Percentiles rank a stretch among this genome's conserved stretches.
Conservation (phyloP, 75 land plant species). For the Cryptomeria japonica region DNA sequence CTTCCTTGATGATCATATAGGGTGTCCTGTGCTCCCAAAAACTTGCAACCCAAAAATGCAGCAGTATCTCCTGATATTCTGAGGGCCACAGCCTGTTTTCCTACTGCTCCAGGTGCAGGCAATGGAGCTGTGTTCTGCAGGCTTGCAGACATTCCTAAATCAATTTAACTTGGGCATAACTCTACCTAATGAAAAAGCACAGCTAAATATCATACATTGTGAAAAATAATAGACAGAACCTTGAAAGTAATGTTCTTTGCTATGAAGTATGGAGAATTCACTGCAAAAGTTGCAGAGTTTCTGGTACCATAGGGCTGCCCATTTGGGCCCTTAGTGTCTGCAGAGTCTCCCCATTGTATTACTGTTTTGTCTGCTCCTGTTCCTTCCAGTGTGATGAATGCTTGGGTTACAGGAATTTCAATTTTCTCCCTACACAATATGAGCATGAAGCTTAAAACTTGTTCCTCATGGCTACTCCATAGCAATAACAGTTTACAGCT, state of each 20-base stretch:
- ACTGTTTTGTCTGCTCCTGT: conserved; percentile 70
- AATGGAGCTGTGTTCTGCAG: conserved; percentile 70
- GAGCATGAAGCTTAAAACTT: not conserved
- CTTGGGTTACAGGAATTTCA: conserved; percentile 50
- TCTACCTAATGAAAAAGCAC: not conserved
- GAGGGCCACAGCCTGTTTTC: conserved; percentile 77
- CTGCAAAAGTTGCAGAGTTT: conserved; percentile 84
- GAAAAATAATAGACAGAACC: conserved; percentile 25
- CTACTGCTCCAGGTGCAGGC: conserved; percentile 63
- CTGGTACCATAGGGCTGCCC: conserved; percentile 73
- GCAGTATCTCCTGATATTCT: conserved; percentile 80
- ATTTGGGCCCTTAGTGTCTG: conserved; percentile 51
- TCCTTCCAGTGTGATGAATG: conserved; percentile 81
- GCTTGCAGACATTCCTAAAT: not conserved
- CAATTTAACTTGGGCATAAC: not conserved
- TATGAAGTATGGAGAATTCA: conserved; percentile 77
- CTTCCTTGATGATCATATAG: conserved; percentile 75
- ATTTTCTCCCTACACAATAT: conserved; percentile 75
- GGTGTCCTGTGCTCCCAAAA: conserved; percentile 82
- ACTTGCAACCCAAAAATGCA: conserved; percentile 57
- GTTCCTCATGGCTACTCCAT: not conserved
- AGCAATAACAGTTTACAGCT: not conserved
- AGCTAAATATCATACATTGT: not conserved
- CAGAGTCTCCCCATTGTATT: conserved; percentile 80
- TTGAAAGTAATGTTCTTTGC: conserved; percentile 91